Conservation (phyloP, 148 eudicot genomes). For the Amaranthus palmeri region DNA sequence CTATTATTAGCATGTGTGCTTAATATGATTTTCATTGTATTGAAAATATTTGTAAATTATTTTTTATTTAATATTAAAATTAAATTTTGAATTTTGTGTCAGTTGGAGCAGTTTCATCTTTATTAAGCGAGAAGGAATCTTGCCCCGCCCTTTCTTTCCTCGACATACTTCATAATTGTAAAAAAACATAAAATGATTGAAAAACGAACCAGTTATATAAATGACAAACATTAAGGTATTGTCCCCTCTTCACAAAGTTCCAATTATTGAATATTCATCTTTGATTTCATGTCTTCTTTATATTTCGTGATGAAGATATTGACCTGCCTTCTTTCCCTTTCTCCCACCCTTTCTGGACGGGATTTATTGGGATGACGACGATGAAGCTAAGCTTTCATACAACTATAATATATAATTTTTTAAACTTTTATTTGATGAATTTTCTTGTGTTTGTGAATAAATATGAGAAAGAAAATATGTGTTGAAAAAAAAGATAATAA, state of each 20-base stretch:
- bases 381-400: background rate
- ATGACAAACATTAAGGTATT: background rate
- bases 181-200: constrained; percentile 1
- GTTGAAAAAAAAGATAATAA: background rate
- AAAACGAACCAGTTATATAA: constrained; percentile 18
- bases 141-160: too few relatives aligned
- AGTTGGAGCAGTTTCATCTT: too few relatives aligned
- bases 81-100: background rate
- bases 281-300: background rate
- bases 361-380: too few relatives aligned
- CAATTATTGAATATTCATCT: background rate
- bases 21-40: background rate
- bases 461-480: background rate
- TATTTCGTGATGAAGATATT: too few relatives aligned
- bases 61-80: background rate
- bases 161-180: too few relatives aligned
- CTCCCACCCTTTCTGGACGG: too few relatives aligned
- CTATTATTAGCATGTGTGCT: too few relatives aligned
- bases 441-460: background rate
- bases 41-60: background rate
- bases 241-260: background rate
- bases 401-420: background rate
- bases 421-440: background rate
- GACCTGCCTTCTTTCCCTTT: too few relatives aligned
- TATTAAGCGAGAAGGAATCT: too few relatives aligned